Evolutionary conservation across 1,284 basidiomycete genomes (phyloP).

Genomic region (Trametes versicolor): DNA sequence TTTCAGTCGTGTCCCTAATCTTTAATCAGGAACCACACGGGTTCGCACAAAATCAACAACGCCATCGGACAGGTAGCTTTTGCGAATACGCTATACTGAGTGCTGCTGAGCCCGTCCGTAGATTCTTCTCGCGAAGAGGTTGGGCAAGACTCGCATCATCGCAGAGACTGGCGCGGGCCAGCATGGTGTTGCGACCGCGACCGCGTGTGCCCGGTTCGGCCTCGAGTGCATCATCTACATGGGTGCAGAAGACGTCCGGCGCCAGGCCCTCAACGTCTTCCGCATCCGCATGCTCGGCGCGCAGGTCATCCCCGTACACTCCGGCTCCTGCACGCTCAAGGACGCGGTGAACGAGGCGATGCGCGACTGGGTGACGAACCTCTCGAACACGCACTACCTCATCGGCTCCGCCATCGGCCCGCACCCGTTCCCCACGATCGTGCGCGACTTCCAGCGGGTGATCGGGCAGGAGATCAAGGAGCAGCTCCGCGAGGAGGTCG

Average conservation of each 20-base stretch:
- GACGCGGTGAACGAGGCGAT: slow-evolving; percentile 98
- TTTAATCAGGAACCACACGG: slow-evolving; percentile 85
- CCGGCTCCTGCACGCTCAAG: slow-evolving; percentile 95
- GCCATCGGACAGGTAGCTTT: slow-evolving; percentile 84
- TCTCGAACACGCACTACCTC: slow-evolving; percentile 94
- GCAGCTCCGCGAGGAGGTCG: slow-evolving; percentile 79
- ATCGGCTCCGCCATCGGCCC: slow-evolving; percentile 98
- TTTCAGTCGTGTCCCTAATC: slow-evolving; percentile 5
- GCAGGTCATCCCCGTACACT: slow-evolving; percentile 92
- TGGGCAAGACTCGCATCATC: slow-evolving; percentile 98
- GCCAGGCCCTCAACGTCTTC: slow-evolving; percentile 98
- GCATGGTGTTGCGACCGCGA: slow-evolving; percentile 98
- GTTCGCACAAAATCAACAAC: slow-evolving; percentile 98
- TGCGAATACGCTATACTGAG: background rate
- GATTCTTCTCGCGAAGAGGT: slow-evolving; percentile 91
- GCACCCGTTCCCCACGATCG: slow-evolving; percentile 98
- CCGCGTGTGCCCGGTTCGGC: slow-evolving; percentile 96
- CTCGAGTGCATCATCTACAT: slow-evolving; percentile 97
- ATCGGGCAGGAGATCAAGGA: slow-evolving; percentile 96
- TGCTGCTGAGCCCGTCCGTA: slow-evolving; percentile 44
- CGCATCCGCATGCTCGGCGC: slow-evolving; percentile 97
- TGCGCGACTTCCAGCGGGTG: slow-evolving; percentile 97
- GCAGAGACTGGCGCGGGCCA: slow-evolving; percentile 99
- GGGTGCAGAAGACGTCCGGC: slow-evolving; percentile 97
- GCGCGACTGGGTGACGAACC: slow-evolving; percentile 98